Base-by-base conservation (phyloP, 768 basidiomycete species). In the Serendipita vermifera region DNA sequence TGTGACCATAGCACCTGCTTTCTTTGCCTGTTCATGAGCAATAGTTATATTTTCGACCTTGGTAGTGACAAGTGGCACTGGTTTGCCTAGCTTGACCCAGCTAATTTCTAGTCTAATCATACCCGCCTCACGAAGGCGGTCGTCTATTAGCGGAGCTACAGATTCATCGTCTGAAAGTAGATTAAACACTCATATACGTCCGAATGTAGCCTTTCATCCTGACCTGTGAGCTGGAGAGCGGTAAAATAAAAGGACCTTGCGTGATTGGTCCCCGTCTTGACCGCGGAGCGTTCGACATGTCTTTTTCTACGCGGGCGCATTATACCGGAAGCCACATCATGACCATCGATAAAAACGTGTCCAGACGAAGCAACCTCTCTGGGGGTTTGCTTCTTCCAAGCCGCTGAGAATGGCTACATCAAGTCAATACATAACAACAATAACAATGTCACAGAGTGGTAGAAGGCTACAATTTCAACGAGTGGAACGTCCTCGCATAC, bases 341-440 rank as follows among this genome's bases (percentile, higher is more conserved):
- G 17, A 17, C 56, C 56, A 26, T 57, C 56, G 14, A 57, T 51
- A 26, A 57, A 57, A 11, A 57, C 33, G 33, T 57, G 56, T 11
- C 56, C 56, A 20, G 29, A 14, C 29, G 56, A 48, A 14, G 56
- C 56, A 15, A 39, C 38, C 29, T 48, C 32, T 7, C 38, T 31
- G 17, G 15, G 32, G 43, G 46, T 39, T 7, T 43, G 22, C 33
- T 57, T 57, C 32, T 39, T 7, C 56, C 56, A 57, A 20, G 20
- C 41, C 15, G 51, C 56, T 15, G 36, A 24, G 43, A 57, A 57
- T 11, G 27, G n/a, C 56, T 57, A 17, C 51, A 22, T 20, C 22
- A 9, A 20, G n/a, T n/a, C 9, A 20, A n/a, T 26, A 29, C 24
- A n/a, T 51, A 22, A n/a, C 7, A 29, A 20, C 22, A 20, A 29